phyloP scores from a whole-genome alignment of 164 flowering plant species.

The Macadamia integrifolia region DNA sequence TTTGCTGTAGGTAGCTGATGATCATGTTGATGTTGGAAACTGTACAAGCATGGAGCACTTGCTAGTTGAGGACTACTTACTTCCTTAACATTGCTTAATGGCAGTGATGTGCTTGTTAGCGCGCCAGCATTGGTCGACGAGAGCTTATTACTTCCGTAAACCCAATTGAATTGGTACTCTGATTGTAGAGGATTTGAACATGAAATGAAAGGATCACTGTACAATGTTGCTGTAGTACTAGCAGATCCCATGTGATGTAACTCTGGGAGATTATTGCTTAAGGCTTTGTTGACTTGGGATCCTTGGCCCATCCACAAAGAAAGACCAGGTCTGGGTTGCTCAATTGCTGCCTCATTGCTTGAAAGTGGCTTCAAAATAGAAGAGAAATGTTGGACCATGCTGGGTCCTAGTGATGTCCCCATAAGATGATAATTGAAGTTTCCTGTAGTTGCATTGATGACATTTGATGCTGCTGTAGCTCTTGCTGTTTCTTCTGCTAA shows the following conservation, averaged over 20 bases:
- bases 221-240: conserved; percentile 16
- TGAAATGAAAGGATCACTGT: conserved; percentile 24
- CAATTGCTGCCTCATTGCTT: conserved; percentile 19
- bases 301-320: conserved; percentile 52
- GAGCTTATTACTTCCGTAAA: conserved; percentile 33
- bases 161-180: conserved; percentile 47
- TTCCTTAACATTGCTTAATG: conserved; percentile 28
- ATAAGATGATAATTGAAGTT: conserved; percentile 38
- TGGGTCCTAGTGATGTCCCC: conserved; percentile 19
- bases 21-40: conserved; percentile 35
- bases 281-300: conserved; percentile 23
- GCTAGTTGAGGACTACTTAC: conserved; percentile 19
- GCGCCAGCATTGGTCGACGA: conserved; percentile 22
- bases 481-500: conserved; percentile 89
- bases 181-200: conserved; percentile 29
- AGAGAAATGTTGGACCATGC: conserved; percentile 17
- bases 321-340: conserved; percentile 35
- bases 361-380: conserved; percentile 50
- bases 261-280: conserved; percentile 25
- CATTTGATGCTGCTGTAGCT: conserved; percentile 47
- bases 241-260: conserved; percentile 24
- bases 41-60: conserved; percentile 64
- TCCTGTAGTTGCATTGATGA: conserved; percentile 18
- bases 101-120: conserved; percentile 30
- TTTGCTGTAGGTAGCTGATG: conserved; percentile 34